Evolutionary conservation across 352 stramenopile species (phyloP), one percentile per base, ranked within the genome.

Genomic region (Phytophthora agathidicida): DNA sequence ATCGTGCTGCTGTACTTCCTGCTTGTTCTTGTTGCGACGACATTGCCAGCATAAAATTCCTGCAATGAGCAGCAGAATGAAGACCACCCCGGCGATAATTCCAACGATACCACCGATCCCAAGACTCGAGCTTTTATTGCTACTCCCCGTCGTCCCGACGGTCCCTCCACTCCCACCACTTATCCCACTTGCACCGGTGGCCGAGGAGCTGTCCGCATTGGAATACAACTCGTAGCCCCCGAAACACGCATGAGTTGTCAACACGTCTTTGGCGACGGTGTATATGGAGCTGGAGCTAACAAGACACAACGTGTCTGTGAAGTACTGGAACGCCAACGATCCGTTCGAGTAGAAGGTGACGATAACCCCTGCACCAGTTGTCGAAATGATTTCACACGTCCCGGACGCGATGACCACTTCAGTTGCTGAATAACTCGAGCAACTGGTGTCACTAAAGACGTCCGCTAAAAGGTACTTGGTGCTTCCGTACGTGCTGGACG

Each of bases 391-490:
- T 35, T 69, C 60, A 26, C 60, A 69, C 1, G 32, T 44, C 3
- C 60, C 53, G 2, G 60, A 60, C 4, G 52, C 53, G 7, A 51
- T 16, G 22, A 69, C 35, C 32, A 50, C 60, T n/a, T 46, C 60
- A 10, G 60, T 69, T 17, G 38, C 60, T 7, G 38, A 24, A 23
- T 64, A 69, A 1, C 23, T 60, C 4, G 38, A 31, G 28, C 60
- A 69, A 2, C 48, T 32, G 8, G 46, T 69, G 7, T 69, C 60
- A 14, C 26, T 50, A 46, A 42, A 60, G 36, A 54, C 32, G 20
- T 69, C 45, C 5, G 65, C 28, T 14, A 69, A 37, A 13, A 69
- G 38, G 24, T 69, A 69, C 28, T 60, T 65, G n/a, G 60, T 69
- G 27, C 45, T 65, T 9, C 60, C 60, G 17, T 65, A 69, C 14